Base-by-base conservation (phyloP, 164 flowering plant species). In the Nymphaea colorata region DNA sequence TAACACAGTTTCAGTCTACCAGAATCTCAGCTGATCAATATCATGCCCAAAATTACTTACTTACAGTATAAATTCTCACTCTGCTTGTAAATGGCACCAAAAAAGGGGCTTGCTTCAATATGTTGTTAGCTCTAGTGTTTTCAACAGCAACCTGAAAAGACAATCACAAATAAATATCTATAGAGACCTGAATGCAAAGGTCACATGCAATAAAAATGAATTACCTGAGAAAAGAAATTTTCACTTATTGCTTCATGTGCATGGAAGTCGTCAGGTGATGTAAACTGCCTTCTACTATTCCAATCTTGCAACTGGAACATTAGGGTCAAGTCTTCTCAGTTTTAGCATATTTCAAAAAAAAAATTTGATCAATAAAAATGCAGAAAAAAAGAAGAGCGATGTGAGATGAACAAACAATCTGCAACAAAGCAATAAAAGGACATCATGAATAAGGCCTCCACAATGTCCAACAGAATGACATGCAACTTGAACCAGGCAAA, bases 81-180 rank as follows among this genome's bases (percentile, higher is more conserved):
- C 99, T 83, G 86, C 92, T 90, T 16, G 98, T 90, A 74, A 95
- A 95, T 45, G 99, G 99, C 67, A 95, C 84, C 80, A 92, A 76
- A 73, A 90, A 92, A 61, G 97, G 93, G 73, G 99, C 97, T 80
- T 81, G 92, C 79, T 82, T 90, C 71, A 95, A 73, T 70, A 95
- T 86, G 61, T 87, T 89, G 79, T 79, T 66, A 15, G 98, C 96
- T 79, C 89, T 85, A 68, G 87, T 84, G 70, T 82, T 87, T 73
- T 87, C 94, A 64, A 78, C 76, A 61, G 75, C 78, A 66, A 98
- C 98, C 99, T 94, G 88, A 42, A 67, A 60, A 55, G 44, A 65
- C 44, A 67, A 65, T 41, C 64, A 59, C 62, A 72, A n/a, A 66
- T 66, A 18, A 47, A 47, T 47, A 47, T 12, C 7, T 47, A 6